Base-by-base conservation (phyloP, 2,329 filamentous ascomycete genomes). In the Beauveria asiatica region DNA sequence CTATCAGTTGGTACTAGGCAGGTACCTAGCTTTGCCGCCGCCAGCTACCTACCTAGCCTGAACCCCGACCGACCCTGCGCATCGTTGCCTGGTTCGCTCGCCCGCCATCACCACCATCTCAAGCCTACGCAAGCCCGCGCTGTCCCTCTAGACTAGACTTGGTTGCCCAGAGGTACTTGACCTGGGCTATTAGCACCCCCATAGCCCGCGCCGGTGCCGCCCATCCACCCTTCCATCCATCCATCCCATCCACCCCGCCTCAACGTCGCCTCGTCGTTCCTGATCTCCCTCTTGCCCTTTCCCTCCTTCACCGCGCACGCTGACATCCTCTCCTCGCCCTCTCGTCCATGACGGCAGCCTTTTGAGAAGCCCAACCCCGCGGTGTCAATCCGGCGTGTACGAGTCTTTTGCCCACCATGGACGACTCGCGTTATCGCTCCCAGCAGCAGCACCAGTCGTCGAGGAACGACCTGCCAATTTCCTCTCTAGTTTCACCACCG, bases 381-480 rank as follows among this genome's bases (percentile, higher is more conserved):
- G 67, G 65, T 69, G 70, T 70, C 71, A 74, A 73, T 73, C 69
- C 66, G 71, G 72, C 71, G 66, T 73, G 69, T 70, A 71, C 67
- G 64, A 75, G 69, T 69, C 73, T 73, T 56, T 56, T 67, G 64
- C 64, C 64, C 67, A 64, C 44, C 67, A 89, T 90, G 83, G 89
- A 93, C 76, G 88, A 92, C 75, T 79, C 90, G 74, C 87, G 87
- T 72, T 92, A 89, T 75, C 86, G 87, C 67, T 83, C 83, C 70
- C 55, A 57, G 45, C 56, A 58, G 56, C 37, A 23, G 30, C 54
- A 46, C 11, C 86, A 89, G 74, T 89, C 89, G 67, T 84, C 90
- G 60, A 84, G 86, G 68, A 88, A 87, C 76, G 91, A 96, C 70
- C 77, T 84, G 68, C 79, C 86, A 65, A 89, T 92, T 77, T 84